Percentiles rank a stretch among this genome's conserved stretches.
These are phyloP conservation scores for Blastobotrys arbuscula DNA, from an alignment of 1,139 yeast genomes.

Conservation along the genomic window DNA sequence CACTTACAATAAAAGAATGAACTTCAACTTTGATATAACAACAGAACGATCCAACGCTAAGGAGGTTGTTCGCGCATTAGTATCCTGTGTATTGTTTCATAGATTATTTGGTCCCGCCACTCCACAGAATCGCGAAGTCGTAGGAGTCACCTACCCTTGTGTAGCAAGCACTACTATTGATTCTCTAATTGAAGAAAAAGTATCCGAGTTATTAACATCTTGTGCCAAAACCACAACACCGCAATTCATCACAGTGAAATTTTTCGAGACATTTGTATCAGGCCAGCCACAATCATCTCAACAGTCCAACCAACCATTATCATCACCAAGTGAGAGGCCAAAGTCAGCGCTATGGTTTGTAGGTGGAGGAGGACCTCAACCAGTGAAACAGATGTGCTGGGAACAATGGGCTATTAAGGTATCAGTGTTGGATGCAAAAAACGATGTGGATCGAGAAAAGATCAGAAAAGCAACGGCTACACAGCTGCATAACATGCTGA, in stretches of 20 bases:
- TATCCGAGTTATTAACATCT: slow-evolving; percentile 21
- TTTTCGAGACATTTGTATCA: slow-evolving; percentile 32
- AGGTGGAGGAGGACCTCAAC: slow-evolving; percentile 30
- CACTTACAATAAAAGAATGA: too few species aligned
- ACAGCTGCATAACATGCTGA: slow-evolving; percentile 41
- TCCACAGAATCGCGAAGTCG: slow-evolving; percentile 45
- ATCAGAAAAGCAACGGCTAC: slow-evolving; percentile 19
- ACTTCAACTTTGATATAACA: slow-evolving; percentile 33
- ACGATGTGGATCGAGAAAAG: slow-evolving; percentile 22
- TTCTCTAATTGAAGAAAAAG: slow-evolving; percentile 27
- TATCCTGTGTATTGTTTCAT: slow-evolving; percentile 65
- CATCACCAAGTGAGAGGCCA: slow-evolving; percentile 24
- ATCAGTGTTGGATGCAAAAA: slow-evolving; percentile 27
- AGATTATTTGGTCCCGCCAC: slow-evolving; percentile 61
- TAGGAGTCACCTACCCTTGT: slow-evolving; percentile 38
- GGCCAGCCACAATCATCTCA: slow-evolving; percentile 20
- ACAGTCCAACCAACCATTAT: background rate
- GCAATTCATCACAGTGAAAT: slow-evolving; percentile 30
- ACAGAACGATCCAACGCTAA: slow-evolving; percentile 34
- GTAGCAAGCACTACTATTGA: slow-evolving; percentile 30
- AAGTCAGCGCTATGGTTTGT: slow-evolving; percentile 18
- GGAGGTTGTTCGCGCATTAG: slow-evolving; percentile 45
- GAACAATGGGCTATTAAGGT: slow-evolving; percentile 45
- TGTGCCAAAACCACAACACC: slow-evolving; percentile 18
- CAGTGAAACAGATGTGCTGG: slow-evolving; percentile 40